Evolutionary conservation across 2,329 filamentous ascomycete genomes (phyloP).

Genomic region (Coniochaeta prunicola): DNA sequence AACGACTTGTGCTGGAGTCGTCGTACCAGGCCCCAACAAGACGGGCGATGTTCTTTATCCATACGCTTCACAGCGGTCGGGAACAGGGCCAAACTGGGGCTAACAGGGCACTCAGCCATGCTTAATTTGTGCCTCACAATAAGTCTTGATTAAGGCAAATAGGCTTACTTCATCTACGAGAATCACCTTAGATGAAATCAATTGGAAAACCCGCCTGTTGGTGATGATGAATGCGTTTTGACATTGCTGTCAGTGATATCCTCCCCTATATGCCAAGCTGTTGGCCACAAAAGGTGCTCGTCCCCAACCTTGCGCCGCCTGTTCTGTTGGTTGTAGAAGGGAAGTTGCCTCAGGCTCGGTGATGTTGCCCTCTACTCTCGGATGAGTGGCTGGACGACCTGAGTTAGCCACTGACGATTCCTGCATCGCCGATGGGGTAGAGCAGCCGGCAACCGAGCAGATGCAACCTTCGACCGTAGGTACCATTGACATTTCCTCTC

Average conservation of each 20-base stretch:
- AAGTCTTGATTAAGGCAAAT: slow-evolving; percentile 11
- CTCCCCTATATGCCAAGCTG: neutral
- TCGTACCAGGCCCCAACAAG: neutral
- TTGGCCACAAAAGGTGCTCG: neutral
- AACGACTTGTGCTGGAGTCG: neutral
- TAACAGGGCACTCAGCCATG: neutral
- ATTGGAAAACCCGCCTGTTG: slow-evolving; percentile 1
- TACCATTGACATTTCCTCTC: neutral
- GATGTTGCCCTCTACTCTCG: neutral
- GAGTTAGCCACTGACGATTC: neutral
- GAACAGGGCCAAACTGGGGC: too few relatives aligned
- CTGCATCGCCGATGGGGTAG: neutral
- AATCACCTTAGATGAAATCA: slow-evolving; percentile 10
- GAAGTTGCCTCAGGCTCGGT: neutral
- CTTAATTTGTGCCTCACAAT: slow-evolving; percentile 13
- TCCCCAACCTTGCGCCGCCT: neutral
- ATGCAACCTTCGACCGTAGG: neutral
- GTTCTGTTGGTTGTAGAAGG: slow-evolving; percentile 2
- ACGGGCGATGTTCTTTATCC: neutral
- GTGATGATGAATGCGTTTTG: neutral
- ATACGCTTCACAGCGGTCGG: neutral
- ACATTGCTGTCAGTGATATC: neutral
- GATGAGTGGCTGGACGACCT: neutral
- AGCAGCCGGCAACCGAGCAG: neutral
- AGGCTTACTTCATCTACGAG: slow-evolving; percentile 10